Conservation (phyloP, 345 rosid species). For the Fremontodendron californicum region DNA sequence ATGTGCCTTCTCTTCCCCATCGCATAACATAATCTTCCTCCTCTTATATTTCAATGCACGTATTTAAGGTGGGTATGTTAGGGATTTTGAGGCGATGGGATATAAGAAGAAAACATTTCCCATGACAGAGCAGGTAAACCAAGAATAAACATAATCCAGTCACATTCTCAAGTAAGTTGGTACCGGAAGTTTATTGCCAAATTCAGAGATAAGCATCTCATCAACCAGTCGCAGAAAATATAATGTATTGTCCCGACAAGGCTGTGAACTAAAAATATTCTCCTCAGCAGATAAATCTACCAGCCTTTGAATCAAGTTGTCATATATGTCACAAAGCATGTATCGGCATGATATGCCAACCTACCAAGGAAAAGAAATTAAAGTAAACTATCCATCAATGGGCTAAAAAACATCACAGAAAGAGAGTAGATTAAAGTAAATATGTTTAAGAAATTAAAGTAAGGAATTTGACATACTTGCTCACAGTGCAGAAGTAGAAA, state of each 20-base stretch:
- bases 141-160: not conserved
- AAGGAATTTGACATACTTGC: conserved; percentile 46
- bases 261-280: conserved; percentile 78
- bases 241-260: conserved; percentile 87
- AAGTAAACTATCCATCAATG: conserved; percentile 11
- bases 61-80: not conserved
- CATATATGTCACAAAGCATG: conserved; percentile 74
- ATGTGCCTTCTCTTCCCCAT: not conserved
- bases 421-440: not conserved
- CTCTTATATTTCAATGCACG: not conserved
- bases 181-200: conserved; percentile 79
- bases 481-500: conserved; percentile 63
- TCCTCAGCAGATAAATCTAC: conserved; percentile 71
- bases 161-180: not conserved
- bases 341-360: conserved; percentile 47
- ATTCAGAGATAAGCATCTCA: conserved; percentile 84
- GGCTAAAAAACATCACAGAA: not conserved
- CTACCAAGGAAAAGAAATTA: conserved; percentile 36
- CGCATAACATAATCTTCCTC: not conserved
- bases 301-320: conserved; percentile 67
- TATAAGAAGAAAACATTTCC: not conserved
- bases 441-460: not conserved
- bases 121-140: not conserved
- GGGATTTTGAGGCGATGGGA: not conserved
- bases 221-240: conserved; percentile 74